A percentile compares a stretch with the other conserved stretches of the same genome.
phyloP scores from a whole-genome alignment of 2,329 filamentous ascomycete species.

The Fusarium austroafricanum region DNA sequence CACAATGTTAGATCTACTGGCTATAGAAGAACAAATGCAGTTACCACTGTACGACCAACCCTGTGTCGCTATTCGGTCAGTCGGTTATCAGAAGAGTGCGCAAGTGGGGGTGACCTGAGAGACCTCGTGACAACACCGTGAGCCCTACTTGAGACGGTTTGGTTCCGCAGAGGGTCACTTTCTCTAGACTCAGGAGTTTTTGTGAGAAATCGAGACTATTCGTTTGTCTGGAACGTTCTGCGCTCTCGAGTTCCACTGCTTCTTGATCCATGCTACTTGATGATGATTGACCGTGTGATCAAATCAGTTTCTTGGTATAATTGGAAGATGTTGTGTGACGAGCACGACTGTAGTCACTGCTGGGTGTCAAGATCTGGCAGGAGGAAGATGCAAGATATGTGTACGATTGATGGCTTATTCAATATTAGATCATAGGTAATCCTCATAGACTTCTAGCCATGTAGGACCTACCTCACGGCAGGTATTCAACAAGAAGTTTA shows the following conservation, averaged over 20 bases:
- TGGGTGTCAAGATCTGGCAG: slow-evolving; percentile 28
- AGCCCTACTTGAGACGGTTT: slow-evolving; percentile 5
- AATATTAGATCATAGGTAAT: not conserved
- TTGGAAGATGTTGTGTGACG: slow-evolving; percentile 10
- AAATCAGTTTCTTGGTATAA: not conserved
- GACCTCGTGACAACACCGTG: slow-evolving; percentile 1
- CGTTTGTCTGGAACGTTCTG: not conserved
- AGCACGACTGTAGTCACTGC: not conserved
- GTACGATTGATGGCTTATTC: not conserved
- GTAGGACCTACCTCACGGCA: too few species aligned
- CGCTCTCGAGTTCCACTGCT: not conserved
- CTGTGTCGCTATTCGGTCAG: slow-evolving; percentile 9
- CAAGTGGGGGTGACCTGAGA: slow-evolving; percentile 6
- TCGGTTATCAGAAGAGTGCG: slow-evolving; percentile 7
- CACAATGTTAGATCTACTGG: slow-evolving; percentile 1
- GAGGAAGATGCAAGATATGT: slow-evolving; percentile 27
- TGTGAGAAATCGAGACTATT: not conserved
- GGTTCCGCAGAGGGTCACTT: slow-evolving; percentile 15
- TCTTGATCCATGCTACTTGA: not conserved
- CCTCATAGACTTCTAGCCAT: not conserved
- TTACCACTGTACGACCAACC: slow-evolving; percentile 16
- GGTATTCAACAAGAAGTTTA: too few species aligned
- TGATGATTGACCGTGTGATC: not conserved
- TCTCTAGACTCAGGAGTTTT: not conserved
- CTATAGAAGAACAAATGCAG: not conserved